A percentile compares a stretch with the other conserved stretches of the same genome.
These are phyloP conservation scores for Austroboletus festivus DNA, from an alignment of 768 basidiomycete genomes.

Conservation along the genomic window DNA sequence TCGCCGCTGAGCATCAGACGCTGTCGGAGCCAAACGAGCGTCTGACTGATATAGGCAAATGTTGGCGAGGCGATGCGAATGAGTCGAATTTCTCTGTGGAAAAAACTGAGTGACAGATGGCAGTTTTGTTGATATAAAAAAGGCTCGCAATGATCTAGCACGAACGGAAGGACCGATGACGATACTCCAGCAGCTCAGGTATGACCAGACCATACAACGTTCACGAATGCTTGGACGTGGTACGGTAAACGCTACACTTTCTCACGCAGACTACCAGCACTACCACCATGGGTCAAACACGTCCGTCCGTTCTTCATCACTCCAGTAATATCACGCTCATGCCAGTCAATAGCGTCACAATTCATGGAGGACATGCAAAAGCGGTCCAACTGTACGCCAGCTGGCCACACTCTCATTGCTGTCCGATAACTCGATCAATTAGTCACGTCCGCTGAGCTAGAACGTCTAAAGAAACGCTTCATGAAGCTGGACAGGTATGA, in stretches of 20 bases:
- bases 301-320: constrained; percentile 41
- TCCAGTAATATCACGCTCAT: constrained; percentile 3
- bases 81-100: constrained; percentile 29
- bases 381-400: constrained; percentile 89
- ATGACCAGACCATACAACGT: constrained; percentile 25
- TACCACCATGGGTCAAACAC: constrained; percentile 74
- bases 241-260: too few relatives aligned
- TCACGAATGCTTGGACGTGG: too few relatives aligned
- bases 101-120: constrained; percentile 11
- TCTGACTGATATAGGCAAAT: constrained; percentile 11
- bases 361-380: constrained; percentile 98
- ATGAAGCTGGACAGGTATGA: constrained; percentile 95
- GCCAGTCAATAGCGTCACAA: constrained; percentile 62
- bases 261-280: constrained; percentile 15
- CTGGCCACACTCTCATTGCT: not conserved
- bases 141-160: not conserved
- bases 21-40: constrained; percentile 5
- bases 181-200: too few relatives aligned
- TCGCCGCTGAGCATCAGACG: constrained; percentile 52
- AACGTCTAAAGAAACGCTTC: constrained; percentile 96
- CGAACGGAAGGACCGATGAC: constrained; percentile 6
- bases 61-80: constrained; percentile 17
- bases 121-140: constrained; percentile 5
- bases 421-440: constrained; percentile 14
- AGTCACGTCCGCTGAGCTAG: constrained; percentile 95